Percentiles rank a stretch among this genome's conserved stretches.
Conservation (phyloP, 2,329 filamentous ascomycete genomes). For the Hypomyces perniciosus region DNA sequence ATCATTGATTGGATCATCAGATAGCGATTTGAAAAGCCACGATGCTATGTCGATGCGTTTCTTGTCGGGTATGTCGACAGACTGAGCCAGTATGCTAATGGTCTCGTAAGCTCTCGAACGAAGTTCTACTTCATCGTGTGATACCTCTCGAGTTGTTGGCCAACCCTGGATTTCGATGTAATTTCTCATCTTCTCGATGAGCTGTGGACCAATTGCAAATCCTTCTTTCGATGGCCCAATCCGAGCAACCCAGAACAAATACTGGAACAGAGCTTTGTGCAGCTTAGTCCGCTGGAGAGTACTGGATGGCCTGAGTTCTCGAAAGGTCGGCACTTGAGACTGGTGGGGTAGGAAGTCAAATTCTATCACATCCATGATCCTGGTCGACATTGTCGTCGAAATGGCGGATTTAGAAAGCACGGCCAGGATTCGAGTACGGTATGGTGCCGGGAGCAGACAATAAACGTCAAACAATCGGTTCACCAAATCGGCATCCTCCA, state of each 20-base stretch:
- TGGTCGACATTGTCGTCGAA: slow-evolving; percentile 62
- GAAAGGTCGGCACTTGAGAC: slow-evolving; percentile 1
- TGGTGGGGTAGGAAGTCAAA: slow-evolving; percentile 48
- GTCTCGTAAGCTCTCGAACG: slow-evolving; percentile 84
- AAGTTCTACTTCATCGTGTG: slow-evolving; percentile 57
- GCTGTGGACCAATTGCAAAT: slow-evolving; percentile 60
- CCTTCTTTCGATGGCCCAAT: slow-evolving; percentile 55
- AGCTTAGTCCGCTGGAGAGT: slow-evolving; percentile 74
- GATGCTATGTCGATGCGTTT: slow-evolving; percentile 50
- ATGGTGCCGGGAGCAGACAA: slow-evolving; percentile 61
- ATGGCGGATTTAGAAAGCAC: slow-evolving; percentile 70
- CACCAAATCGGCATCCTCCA: slow-evolving; percentile 64
- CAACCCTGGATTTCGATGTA: slow-evolving; percentile 80
- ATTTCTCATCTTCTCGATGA: slow-evolving; percentile 62
- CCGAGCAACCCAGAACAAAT: slow-evolving; percentile 79
- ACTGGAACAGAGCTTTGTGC: slow-evolving; percentile 75
- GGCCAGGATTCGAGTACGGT: slow-evolving; percentile 70
- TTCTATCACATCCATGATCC: slow-evolving; percentile 65
- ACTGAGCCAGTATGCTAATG: slow-evolving; percentile 72
- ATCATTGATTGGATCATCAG: slow-evolving; percentile 68
- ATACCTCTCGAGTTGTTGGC: slow-evolving; percentile 59
- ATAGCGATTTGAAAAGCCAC: slow-evolving; percentile 80
- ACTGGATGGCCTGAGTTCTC: slow-evolving; percentile 34
- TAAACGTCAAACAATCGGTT: slow-evolving; percentile 67
- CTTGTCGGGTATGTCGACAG: slow-evolving; percentile 49